Evolutionary conservation across 805 yeast genomes (phyloP).

Genomic region (Geotrichum ghanense): DNA sequence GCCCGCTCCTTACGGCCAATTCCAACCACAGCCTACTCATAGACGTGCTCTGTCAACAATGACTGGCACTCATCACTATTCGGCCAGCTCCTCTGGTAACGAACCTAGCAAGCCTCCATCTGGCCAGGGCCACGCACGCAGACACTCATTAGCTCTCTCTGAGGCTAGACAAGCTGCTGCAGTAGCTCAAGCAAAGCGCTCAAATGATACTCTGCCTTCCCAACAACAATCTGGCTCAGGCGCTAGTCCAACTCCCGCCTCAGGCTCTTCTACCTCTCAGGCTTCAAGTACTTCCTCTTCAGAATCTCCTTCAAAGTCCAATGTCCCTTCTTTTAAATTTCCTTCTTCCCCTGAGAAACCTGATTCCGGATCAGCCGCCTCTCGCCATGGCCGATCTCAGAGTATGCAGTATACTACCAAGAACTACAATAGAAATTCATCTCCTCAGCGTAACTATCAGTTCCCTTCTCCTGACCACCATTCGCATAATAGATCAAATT

Average conservation of each 20-base stretch:
- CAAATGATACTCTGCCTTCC: constrained; percentile 8
- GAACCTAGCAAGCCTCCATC: constrained; percentile 4
- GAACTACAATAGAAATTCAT: constrained; percentile 18
- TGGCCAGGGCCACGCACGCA: constrained; percentile 63
- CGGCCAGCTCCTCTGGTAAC: constrained; percentile 2
- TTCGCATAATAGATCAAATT: constrained; percentile 35
- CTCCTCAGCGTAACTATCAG: constrained; percentile 45
- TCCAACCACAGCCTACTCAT: constrained; percentile 18
- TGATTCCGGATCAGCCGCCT: not conserved
- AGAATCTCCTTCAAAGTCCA: constrained; percentile 6
- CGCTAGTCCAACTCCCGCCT: not conserved
- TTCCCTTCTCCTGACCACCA: constrained; percentile 42
- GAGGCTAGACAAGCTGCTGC: constrained; percentile 98
- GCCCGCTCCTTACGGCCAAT: constrained; percentile 19
- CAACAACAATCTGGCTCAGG: constrained; percentile 3
- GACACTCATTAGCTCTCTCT: constrained; percentile 83
- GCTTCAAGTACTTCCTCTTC: constrained; percentile 6
- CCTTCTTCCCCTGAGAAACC: constrained; percentile 5
- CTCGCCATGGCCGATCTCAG: constrained; percentile 11
- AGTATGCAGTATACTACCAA: constrained; percentile 20
- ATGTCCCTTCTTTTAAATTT: constrained; percentile 5
- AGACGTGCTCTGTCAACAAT: constrained; percentile 27
- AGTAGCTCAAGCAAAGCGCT: constrained; percentile 58
- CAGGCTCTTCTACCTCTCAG: constrained; percentile 1
- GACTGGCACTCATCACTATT: not conserved